phyloP scores from a whole-genome alignment of 164 flowering plant genomes.

The Aristolochia californica region DNA sequence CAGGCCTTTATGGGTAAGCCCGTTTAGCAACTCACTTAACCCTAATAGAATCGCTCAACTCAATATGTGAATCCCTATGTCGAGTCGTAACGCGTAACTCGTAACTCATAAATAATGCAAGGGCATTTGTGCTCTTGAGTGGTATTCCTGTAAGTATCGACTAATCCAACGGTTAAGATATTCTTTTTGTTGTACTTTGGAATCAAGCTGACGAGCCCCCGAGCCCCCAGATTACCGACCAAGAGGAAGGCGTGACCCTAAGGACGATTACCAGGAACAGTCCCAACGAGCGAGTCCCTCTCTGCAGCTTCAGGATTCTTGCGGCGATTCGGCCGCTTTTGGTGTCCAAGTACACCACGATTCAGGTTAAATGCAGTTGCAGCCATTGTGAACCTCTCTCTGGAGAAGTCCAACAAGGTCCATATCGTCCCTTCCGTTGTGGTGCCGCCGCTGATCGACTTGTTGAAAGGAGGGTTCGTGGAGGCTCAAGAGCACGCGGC shows the following conservation, averaged over 20 bases:
- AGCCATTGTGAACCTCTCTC: slow-evolving; percentile 69
- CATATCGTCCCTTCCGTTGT: slow-evolving; percentile 75
- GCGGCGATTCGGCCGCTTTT: slow-evolving; percentile 38
- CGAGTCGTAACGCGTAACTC: too few species aligned
- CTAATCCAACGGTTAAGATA: too few species aligned
- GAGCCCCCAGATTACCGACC: slow-evolving; percentile 56
- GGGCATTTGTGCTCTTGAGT: too few species aligned
- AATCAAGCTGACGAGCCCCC: slow-evolving; percentile 40
- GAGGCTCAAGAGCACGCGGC: slow-evolving; percentile 93
- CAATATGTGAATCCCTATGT: too few species aligned
- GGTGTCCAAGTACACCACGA: slow-evolving; percentile 29
- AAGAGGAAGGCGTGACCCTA: slow-evolving; percentile 54
- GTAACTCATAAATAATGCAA: too few species aligned
- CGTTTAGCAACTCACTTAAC: too few species aligned
- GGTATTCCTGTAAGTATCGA: too few species aligned
- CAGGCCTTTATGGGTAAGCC: too few species aligned
- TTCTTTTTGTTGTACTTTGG: too few species aligned
- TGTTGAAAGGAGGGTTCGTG: slow-evolving; percentile 43
- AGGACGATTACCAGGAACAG: slow-evolving; percentile 43
- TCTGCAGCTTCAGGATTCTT: slow-evolving; percentile 52
- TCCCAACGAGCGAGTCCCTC: slow-evolving; percentile 36
- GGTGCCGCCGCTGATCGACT: slow-evolving; percentile 57
- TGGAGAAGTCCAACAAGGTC: slow-evolving; percentile 69
- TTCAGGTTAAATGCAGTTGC: slow-evolving; percentile 78
- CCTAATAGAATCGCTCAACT: too few species aligned